Evolutionary conservation across 2,329 filamentous ascomycete species (phyloP).

Genomic region (Trichoderma koningii): DNA sequence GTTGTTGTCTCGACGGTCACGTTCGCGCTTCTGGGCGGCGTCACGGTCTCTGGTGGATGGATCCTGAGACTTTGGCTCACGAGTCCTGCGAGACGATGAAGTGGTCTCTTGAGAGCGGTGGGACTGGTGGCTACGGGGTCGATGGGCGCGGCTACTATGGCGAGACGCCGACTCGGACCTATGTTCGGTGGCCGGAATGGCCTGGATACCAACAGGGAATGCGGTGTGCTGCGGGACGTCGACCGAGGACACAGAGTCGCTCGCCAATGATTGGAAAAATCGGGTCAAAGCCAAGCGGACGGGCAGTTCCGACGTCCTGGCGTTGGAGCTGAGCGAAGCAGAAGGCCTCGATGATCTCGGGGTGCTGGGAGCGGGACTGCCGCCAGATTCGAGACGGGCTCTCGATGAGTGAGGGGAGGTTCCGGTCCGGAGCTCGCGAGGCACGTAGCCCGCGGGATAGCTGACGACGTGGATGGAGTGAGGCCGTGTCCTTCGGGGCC

Average conservation of each 20-base stretch:
- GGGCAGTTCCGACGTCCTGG: constrained; percentile 13
- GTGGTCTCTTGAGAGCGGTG: constrained; percentile 12
- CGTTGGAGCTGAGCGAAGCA: not conserved
- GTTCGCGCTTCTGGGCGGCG: constrained; percentile 11
- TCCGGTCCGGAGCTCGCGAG: constrained; percentile 45
- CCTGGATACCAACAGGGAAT: constrained; percentile 22
- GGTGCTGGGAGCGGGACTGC: not conserved
- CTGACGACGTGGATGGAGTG: constrained; percentile 49
- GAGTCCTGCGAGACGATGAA: constrained; percentile 10
- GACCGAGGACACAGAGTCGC: constrained; percentile 24
- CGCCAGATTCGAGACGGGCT: not conserved
- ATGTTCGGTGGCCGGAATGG: constrained; percentile 17
- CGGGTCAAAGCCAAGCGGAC: constrained; percentile 22
- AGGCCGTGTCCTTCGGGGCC: constrained; percentile 43
- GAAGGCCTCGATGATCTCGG: constrained; percentile 17
- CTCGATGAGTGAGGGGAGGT: constrained; percentile 16
- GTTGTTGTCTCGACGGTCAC: not conserved
- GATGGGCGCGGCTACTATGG: constrained; percentile 13
- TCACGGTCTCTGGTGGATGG: constrained; percentile 6
- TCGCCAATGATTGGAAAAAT: constrained; percentile 22
- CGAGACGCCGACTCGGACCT: constrained; percentile 13
- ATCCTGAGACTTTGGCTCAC: constrained; percentile 6
- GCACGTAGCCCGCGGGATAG: constrained; percentile 48
- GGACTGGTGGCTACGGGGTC: constrained; percentile 5
- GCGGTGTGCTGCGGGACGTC: constrained; percentile 21